Evolutionary conservation across 139 green algal species (phyloP), one percentile per base, ranked within the genome.

Genomic region (Picochlorum costavermella): DNA sequence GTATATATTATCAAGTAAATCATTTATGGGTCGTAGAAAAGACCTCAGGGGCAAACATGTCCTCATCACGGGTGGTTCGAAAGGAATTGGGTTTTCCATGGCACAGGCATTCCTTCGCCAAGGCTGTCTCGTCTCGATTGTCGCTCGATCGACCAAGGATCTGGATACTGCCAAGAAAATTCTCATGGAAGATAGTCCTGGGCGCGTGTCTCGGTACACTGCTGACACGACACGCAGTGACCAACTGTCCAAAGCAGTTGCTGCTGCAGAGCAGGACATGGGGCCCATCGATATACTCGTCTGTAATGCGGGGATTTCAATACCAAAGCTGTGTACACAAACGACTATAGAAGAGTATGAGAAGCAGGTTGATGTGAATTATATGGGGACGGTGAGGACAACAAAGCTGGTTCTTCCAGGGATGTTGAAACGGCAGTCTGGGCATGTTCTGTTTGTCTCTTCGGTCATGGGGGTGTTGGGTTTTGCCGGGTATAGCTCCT

Each of bases 51-150:
- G 76, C 30, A 81, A 85, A 30, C 86, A 94, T 67, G 82, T 90
- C 0, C 56, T 91, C 16, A 86, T 94, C 57, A 92, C 87, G 2
- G 87, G 87, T 2, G 87, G 84, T 2, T 87, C 76, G 1, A 76
- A 84, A 25, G 87, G 87, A 6, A 70, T 94, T 31, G 87, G 87
- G 0, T 51, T 86, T 6, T 72, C 68, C 2, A 25, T 92, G 0
- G 86, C 82, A 1, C 16, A 75, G 29, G 37, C 78, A 5, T 71
- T 80, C 3, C 46, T 77, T 2, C 9, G 14, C 11, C 50, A 66
- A 5, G 65, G 66, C 37, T 78, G 75, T 16, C 43, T 50, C 1
- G 72, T 92, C 2, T 87, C 81, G 0, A 43, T 94, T 1, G 40
- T 90, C 6, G 76, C 84, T 1, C 72, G 87, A 6, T 81, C 66